Base-by-base conservation (phyloP, 768 basidiomycete genomes). In the Suillus weaverae region DNA sequence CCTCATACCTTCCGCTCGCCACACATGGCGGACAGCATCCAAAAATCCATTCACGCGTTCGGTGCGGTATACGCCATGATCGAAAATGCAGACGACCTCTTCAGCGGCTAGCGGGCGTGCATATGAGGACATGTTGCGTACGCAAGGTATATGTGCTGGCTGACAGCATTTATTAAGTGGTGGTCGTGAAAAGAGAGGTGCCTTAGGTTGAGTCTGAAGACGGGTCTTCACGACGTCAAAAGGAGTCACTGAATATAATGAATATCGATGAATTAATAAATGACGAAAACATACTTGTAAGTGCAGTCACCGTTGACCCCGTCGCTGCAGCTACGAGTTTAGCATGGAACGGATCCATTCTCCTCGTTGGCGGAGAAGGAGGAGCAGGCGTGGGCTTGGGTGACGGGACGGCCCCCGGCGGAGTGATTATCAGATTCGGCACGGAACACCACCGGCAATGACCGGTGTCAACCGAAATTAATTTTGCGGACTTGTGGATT, bases 161-260 rank as follows among this genome's bases (percentile, higher is more conserved):
- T 92, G 92, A 77, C 91, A 94, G 72, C 92, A 93, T 66, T 80
- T 80, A 72, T 83, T 82, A 41, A 77, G 75, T 13, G 86, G 82
- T 60, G 84, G 82, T 64, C 80, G 81, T 63, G 85, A 81, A 72
- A 86, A 84, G 33, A 86, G 80, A 54, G 76, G 82, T 63, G 75
- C 81, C 66, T 75, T 79, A n/a, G 89, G 89, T 74, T 92, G 95
- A 0, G 97, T 99, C 76, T 99, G 97, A 20, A 99, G 81, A 35
- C 97, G 88, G 14, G 97, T 99, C 77, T 99, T 99, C 69, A 99
- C 85, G 62, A 99, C 95, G 78, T 99, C 97, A 76, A 99, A 99
- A 4, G 97, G 97, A 3, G 97, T 99, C 97, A 99, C 97, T 99
- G 74, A 11, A 64, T 64, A 48, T n/a, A n/a, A 62, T 71, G 65